Percentiles rank a stretch among this genome's conserved stretches.
Evolutionary conservation across 2,329 filamentous ascomycete genomes (phyloP).

Genomic region (Zymoseptoria tritici): DNA sequence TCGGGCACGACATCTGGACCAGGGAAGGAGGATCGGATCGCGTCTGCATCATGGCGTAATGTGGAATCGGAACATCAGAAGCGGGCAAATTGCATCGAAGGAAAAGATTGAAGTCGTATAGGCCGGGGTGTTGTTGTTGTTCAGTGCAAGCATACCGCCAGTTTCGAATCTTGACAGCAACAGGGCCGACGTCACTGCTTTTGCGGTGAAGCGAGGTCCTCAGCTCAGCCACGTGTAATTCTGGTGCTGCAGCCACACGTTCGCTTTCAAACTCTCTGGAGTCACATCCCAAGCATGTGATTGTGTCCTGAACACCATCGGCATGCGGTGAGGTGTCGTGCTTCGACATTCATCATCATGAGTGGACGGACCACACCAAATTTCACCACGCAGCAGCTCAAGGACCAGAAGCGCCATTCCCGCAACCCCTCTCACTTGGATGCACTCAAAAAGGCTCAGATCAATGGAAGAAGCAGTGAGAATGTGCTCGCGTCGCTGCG

Average conservation of each 20-base stretch:
- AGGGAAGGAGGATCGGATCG: background rate
- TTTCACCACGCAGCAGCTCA: constrained; percentile 6
- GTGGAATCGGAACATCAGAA: background rate
- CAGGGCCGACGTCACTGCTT: background rate
- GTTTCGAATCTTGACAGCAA: background rate
- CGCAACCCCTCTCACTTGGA: constrained; percentile 25
- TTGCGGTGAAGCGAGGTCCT: background rate
- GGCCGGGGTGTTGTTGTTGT: background rate
- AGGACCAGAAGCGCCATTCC: constrained; percentile 15
- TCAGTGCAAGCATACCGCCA: background rate
- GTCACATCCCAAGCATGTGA: background rate
- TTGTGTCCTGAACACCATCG: background rate
- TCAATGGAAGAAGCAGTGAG: constrained; percentile 21
- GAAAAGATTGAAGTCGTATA: background rate
- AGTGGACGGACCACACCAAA: constrained; percentile 18
- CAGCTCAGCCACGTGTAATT: background rate
- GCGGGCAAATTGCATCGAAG: background rate
- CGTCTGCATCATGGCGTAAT: background rate
- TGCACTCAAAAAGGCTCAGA: constrained; percentile 23
- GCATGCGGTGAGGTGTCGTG: background rate
- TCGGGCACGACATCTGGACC: background rate
- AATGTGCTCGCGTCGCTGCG: constrained; percentile 68
- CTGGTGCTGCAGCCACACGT: background rate
- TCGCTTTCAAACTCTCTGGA: no score
- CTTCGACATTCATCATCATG: constrained; percentile 11